Percentiles rank a stretch among this genome's conserved stretches.
Conservation (phyloP, 306 rosid species). For the Vigna trinervia region DNA sequence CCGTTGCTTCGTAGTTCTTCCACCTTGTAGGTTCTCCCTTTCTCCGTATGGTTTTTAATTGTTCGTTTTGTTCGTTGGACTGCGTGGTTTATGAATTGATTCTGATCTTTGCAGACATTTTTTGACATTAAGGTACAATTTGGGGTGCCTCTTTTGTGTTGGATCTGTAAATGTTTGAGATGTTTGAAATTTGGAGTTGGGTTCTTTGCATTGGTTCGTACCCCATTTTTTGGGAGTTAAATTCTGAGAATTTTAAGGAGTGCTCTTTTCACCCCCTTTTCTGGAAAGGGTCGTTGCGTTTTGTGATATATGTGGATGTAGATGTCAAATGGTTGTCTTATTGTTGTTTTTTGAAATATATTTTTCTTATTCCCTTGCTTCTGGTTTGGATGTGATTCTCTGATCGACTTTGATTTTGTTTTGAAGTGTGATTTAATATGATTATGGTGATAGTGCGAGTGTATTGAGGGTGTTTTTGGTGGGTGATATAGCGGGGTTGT, state of each 20-base stretch:
- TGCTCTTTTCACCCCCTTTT: background rate
- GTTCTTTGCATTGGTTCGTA: slow-evolving; percentile 5
- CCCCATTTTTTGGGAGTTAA: background rate
- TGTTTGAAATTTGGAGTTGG: slow-evolving; percentile 23
- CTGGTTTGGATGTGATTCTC: background rate
- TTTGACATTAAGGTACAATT: background rate
- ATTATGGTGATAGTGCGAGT: background rate
- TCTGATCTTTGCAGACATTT: background rate
- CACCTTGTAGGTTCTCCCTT: slow-evolving; percentile 20
- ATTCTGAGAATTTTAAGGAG: background rate
- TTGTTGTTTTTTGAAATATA: background rate
- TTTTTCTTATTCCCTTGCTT: background rate
- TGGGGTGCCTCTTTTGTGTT: slow-evolving; percentile 7
- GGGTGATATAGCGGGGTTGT: background rate
- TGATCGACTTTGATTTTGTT: background rate
- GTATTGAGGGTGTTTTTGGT: background rate
- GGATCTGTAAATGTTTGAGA: slow-evolving; percentile 8
- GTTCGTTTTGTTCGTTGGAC: background rate
- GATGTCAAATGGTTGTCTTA: background rate
- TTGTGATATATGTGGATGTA: background rate
- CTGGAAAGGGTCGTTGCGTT: background rate
- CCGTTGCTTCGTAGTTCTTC: background rate
- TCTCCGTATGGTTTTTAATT: background rate
- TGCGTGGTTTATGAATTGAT: background rate
- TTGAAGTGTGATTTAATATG: background rate